Base-by-base conservation (phyloP, 73 alveolate species). In the Urostyla sp. region DNA sequence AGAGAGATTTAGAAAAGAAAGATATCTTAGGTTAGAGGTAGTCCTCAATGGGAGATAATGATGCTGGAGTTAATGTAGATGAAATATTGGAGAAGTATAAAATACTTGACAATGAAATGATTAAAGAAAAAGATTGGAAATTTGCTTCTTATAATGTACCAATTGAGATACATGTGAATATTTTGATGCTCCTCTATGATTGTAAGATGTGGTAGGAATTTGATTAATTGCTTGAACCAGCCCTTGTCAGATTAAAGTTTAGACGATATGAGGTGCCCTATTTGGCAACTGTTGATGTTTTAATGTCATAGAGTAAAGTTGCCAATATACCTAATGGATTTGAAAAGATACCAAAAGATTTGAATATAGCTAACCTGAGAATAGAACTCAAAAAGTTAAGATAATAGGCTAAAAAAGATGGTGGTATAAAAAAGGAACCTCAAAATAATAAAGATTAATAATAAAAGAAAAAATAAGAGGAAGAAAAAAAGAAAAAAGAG, bases 181-280 rank as follows among this genome's bases (percentile, higher is more conserved):
- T 97, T 11, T 84, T 93, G 26, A 95, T 93, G 44, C 88, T 94
- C 57, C 94, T 98, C 44, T 97, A 85, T 92, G 99, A 95, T 58
- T 87, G 98, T 74, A 88, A 92, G 53, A 53, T 90, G 60, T 93
- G 90, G 92, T 89, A 84, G n/a, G 95, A 84, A 61, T 95, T 95
- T 72, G 92, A 88, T 27, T 85, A 79, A 38, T 78, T 95, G 50
- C 87, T 88, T 38, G 98, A 93, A 60, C 87, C 96, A 34, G 96
- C 98, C 50, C 88, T 86, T 58, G 83, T 90, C 37, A 87, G 99
- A 90, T 75, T 94, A 51, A 91, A 92, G 85, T 96, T 90, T 84
- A 75, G 99, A 49, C 89, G 97, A 75, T 92, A 92, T n/a, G 99
- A 96, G 59, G 96, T 87, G 30, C 99, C 99, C 8, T 96, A 96